Evolutionary conservation across 2,329 filamentous ascomycete species (phyloP).

Genomic region (Arthrobotrys conoides): DNA sequence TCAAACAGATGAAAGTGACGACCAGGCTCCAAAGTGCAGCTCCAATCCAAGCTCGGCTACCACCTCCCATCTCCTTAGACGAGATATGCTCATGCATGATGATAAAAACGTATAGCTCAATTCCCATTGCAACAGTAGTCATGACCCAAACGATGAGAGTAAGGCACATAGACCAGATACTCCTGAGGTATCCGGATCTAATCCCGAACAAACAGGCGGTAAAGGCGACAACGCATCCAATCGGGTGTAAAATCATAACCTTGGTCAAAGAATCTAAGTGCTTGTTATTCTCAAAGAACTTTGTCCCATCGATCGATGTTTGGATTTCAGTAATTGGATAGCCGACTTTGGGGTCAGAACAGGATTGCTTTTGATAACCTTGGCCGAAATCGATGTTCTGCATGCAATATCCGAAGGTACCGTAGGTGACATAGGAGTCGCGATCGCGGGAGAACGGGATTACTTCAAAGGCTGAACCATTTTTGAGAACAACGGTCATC

Average conservation of each 20-base stretch:
- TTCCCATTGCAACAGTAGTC: constrained; percentile 37
- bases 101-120: constrained; percentile 42
- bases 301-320: constrained; percentile 50
- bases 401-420: constrained; percentile 55
- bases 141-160: constrained; percentile 10
- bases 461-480: constrained; percentile 37
- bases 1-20: constrained; percentile 26
- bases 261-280: constrained; percentile 48
- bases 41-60: constrained; percentile 31
- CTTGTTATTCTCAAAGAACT: constrained; percentile 46
- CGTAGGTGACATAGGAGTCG: constrained; percentile 51
- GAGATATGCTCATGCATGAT: constrained; percentile 44
- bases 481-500: constrained; percentile 42
- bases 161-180: constrained; percentile 27
- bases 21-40: constrained; percentile 46
- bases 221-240: constrained; percentile 34
- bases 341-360: constrained; percentile 44
- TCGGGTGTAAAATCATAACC: constrained; percentile 53
- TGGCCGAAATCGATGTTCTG: constrained; percentile 52
- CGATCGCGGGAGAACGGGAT: constrained; percentile 50
- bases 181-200: constrained; percentile 41
- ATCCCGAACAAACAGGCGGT: constrained; percentile 31
- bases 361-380: constrained; percentile 50
- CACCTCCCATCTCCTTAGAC: constrained; percentile 39
- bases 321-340: constrained; percentile 52